phyloP scores from a whole-genome alignment of 768 basidiomycete species.

The Tylopilus sp. region DNA sequence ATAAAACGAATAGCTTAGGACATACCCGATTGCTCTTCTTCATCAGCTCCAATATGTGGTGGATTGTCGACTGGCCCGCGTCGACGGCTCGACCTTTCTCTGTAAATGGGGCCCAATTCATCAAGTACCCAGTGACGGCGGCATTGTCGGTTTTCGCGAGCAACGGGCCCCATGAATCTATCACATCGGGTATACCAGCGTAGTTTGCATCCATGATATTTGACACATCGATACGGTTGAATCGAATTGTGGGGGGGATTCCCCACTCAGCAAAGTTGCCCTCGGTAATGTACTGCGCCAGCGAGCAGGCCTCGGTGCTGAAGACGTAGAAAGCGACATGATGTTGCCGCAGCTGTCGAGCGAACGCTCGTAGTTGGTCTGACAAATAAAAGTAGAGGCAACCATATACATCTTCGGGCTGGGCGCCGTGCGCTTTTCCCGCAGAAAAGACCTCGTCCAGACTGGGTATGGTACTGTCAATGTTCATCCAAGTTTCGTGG shows the following conservation, averaged over 20 bases:
- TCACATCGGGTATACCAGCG: conserved; percentile 32
- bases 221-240: conserved; percentile 48
- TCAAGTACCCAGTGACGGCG: conserved; percentile 41
- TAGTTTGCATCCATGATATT: conserved; percentile 22
- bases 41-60: conserved; percentile 10
- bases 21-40: conserved; percentile 15
- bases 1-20: background rate
- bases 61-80: conserved; percentile 1
- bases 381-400: conserved; percentile 47
- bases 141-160: conserved; percentile 31
- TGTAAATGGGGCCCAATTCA: conserved; percentile 41
- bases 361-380: conserved; percentile 39
- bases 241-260: conserved; percentile 26
- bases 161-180: conserved; percentile 37
- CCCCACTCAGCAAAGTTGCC: conserved; percentile 14
- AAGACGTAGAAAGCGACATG: conserved; percentile 34
- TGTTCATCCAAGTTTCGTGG: background rate
- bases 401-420: conserved; percentile 44
- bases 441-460: conserved; percentile 37
- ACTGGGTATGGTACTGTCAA: conserved; percentile 23
- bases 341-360: conserved; percentile 32
- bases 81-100: conserved; percentile 4
- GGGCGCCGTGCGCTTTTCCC: conserved; percentile 38
- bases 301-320: conserved; percentile 37
- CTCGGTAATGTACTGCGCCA: conserved; percentile 36